phyloP scores from a whole-genome alignment of 352 stramenopile genomes.

The Phytophthora kernoviae region DNA sequence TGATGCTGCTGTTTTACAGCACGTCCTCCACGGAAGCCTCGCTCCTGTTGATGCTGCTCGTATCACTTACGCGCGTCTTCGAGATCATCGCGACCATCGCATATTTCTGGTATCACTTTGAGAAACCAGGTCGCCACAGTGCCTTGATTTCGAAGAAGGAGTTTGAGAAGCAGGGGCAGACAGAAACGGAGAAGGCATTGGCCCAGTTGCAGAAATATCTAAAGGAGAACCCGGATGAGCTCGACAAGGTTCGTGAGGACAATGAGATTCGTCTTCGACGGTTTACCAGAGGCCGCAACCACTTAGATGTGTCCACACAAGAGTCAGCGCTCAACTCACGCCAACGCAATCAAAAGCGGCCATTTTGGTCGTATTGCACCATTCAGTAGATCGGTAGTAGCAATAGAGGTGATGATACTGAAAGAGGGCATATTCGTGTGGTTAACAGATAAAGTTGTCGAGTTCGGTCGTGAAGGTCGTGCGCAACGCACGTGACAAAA shows the following conservation, averaged over 20 bases:
- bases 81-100: slow-evolving; percentile 67
- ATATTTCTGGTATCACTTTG: slow-evolving; percentile 89
- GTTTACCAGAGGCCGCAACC: slow-evolving; percentile 78
- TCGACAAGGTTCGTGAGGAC: slow-evolving; percentile 81
- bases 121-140: slow-evolving; percentile 67
- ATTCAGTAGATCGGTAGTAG: slow-evolving; percentile 50
- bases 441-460: slow-evolving; percentile 3
- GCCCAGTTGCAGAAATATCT: slow-evolving; percentile 69
- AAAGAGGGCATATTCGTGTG: neutral
- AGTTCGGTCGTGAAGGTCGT: slow-evolving; percentile 4
- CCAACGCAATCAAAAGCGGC: slow-evolving; percentile 33
- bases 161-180: slow-evolving; percentile 67
- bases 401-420: slow-evolving; percentile 27
- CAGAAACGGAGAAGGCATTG: slow-evolving; percentile 78
- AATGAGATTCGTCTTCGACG: slow-evolving; percentile 81
- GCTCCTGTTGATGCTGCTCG: slow-evolving; percentile 69
- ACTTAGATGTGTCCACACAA: slow-evolving; percentile 68
- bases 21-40: slow-evolving; percentile 82
- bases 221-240: slow-evolving; percentile 68
- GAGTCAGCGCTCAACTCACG: slow-evolving; percentile 45
- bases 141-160: slow-evolving; percentile 77
- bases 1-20: slow-evolving; percentile 81
- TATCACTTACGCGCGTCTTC: slow-evolving; percentile 73
- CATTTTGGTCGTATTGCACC: slow-evolving; percentile 49
- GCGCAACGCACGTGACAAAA: slow-evolving; percentile 19